Base-by-base conservation (phyloP, 2,329 filamentous ascomycete genomes). In the Xylaria arbuscula region DNA sequence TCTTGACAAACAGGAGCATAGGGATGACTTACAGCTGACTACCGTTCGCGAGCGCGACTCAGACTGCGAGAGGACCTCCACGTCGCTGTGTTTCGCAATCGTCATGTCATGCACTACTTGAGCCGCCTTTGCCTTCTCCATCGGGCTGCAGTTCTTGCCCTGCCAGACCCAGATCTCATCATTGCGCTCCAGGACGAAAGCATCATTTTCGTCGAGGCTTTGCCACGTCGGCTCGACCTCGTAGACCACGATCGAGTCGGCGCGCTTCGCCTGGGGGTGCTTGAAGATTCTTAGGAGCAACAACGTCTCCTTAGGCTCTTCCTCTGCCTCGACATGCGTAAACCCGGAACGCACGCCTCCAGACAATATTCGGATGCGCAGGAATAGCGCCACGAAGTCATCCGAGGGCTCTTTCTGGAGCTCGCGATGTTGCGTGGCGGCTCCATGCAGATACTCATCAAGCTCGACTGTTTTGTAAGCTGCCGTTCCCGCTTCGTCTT, bases 391-490 rank as follows among this genome's bases (percentile, higher is more conserved):
- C 19, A 89, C 74, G 72, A 92, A 92, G 57, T 85, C 87, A 22
- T 87, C 84, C 2, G 88, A 90, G 1, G 86, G 87, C 38, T 84
- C 81, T 6, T 80, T 78, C 78, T 92, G 89, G 1, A 89, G 80
- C 79, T 92, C 90, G 53, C 89, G 87, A 75, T 91, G 86, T 80
- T 92, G 90, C 2, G 84, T 87, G 0, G 89, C 89, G 0, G 83
- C 80, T 2, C 89, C 89, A 48, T 84, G 80, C 58, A 92, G 77
- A 74, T 90, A 91, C 78, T 91, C 89, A 73, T 92, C 90, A 17
- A 92, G 82, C 78, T 92, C 90, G 28, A 91, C 89, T 0, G 89
- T 90, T 81, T 92, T 92, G 80, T 92, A 90, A 1, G 90, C 89
- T 0, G 90, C 90, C 0, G 87, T 88, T 17, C 89, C 90, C 1